Evolutionary conservation across 2,329 filamentous ascomycete species (phyloP).

Genomic region (Nothopassalora personata): DNA sequence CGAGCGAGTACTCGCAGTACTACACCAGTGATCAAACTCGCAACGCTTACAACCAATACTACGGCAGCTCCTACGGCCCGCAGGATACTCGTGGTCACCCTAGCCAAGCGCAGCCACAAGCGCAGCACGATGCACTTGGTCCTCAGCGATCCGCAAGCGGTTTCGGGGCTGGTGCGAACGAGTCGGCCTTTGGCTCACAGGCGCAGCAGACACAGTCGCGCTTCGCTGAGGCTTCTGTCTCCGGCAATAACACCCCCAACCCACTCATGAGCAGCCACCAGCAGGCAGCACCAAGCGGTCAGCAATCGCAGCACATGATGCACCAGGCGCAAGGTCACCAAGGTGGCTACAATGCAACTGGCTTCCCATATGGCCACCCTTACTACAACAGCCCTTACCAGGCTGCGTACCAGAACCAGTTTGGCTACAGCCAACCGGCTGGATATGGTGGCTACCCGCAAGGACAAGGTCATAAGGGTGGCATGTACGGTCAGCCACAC

Average conservation of each 20-base stretch:
- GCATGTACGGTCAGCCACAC: slow-evolving; percentile 60
- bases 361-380: slow-evolving; percentile 56
- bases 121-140: slow-evolving; percentile 60
- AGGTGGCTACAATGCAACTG: slow-evolving; percentile 24
- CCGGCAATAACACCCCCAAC: slow-evolving; percentile 86
- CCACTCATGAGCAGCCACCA: slow-evolving; percentile 59
- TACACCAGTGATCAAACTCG: slow-evolving; percentile 73
- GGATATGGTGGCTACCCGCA: slow-evolving; percentile 42
- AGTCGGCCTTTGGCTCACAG: slow-evolving; percentile 58
- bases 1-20: slow-evolving; percentile 77
- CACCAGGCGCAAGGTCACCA: slow-evolving; percentile 37
- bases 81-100: slow-evolving; percentile 29
- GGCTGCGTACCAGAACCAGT: slow-evolving; percentile 59
- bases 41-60: slow-evolving; percentile 65
- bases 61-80: slow-evolving; percentile 53
- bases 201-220: slow-evolving; percentile 58
- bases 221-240: slow-evolving; percentile 72
- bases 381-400: slow-evolving; percentile 60
- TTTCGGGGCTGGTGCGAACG: slow-evolving; percentile 59
- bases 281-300: slow-evolving; percentile 39
- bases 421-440: slow-evolving; percentile 46
- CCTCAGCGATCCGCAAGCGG: slow-evolving; percentile 74
- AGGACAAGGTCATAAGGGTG: slow-evolving; percentile 40
- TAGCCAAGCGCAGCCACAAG: slow-evolving; percentile 39
- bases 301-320: slow-evolving; percentile 33